These are phyloP conservation scores for Euptelea pleiosperma DNA, from an alignment of 164 flowering plant genomes.

Conservation along the genomic window DNA sequence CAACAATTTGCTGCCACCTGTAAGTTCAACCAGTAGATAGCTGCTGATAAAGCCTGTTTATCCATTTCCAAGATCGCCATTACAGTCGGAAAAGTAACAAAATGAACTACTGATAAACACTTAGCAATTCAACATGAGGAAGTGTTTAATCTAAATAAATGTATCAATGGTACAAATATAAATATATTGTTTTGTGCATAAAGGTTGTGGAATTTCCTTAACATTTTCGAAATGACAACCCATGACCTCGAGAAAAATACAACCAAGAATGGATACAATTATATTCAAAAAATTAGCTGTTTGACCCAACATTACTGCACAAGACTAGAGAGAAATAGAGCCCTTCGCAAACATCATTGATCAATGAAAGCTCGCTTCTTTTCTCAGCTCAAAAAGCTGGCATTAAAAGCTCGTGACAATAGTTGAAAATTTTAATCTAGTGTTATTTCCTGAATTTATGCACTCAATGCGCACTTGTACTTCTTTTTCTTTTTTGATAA, in stretches of 20 bases:
- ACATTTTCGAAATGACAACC: neutral
- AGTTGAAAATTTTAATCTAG: no score
- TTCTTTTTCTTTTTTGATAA: no score
- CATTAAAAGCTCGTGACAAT: no score
- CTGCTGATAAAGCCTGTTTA: conserved; percentile 98
- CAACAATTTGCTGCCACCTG: conserved; percentile 79
- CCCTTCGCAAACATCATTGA: no score
- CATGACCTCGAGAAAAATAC: neutral
- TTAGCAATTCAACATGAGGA: neutral
- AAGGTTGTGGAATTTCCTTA: neutral
- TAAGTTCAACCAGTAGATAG: conserved; percentile 99
- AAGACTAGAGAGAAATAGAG: neutral
- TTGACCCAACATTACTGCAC: neutral
- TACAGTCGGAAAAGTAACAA: conserved; percentile 37
- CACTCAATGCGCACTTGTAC: no score
- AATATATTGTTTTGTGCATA: neutral
- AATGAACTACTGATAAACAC: conserved; percentile 8
- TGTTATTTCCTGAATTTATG: no score
- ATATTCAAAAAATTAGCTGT: neutral
- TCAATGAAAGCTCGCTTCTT: no score
- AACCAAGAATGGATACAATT: neutral
- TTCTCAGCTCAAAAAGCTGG: no score
- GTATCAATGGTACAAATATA: neutral
- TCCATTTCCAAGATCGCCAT: conserved; percentile 58
- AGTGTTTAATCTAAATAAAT: neutral